These are phyloP conservation scores for Zygnema circumcarinatum DNA, from an alignment of 139 green algal genomes.

Conservation along the genomic window DNA sequence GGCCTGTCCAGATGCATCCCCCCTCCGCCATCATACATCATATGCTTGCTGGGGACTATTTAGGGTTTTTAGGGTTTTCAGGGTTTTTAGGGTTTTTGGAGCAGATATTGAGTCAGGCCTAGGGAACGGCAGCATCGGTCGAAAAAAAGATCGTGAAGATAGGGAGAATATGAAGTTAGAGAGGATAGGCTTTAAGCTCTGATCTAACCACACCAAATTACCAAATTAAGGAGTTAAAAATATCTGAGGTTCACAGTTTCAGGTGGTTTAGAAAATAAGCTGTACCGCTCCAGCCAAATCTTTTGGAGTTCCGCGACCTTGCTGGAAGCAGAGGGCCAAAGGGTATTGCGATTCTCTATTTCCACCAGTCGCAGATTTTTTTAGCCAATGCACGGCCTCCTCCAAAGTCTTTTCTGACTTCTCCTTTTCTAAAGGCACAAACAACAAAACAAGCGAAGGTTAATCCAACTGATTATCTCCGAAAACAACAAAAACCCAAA, in stretches of 20 bases:
- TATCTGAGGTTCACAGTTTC: background rate
- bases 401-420: background rate
- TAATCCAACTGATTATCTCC: too few relatives aligned
- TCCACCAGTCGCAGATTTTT: background rate
- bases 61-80: background rate
- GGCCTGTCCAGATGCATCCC: background rate
- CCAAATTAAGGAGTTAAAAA: background rate
- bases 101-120: background rate
- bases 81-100: background rate
- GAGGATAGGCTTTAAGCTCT: too few relatives aligned
- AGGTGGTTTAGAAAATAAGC: background rate
- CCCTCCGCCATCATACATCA: background rate
- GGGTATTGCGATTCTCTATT: background rate
- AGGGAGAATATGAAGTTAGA: too few relatives aligned
- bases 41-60: too few relatives aligned
- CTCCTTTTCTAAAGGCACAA: background rate
- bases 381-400: slow-evolving; percentile 7
- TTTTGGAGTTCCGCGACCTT: background rate
- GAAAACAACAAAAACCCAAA: too few relatives aligned
- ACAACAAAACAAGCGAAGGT: too few relatives aligned
- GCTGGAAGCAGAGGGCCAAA: slow-evolving; percentile 5
- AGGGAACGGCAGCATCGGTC: background rate
- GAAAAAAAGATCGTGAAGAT: background rate
- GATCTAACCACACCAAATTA: background rate
- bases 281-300: background rate